Conservation (phyloP, 257 asterid species). For the Fraxinus excelsior region DNA sequence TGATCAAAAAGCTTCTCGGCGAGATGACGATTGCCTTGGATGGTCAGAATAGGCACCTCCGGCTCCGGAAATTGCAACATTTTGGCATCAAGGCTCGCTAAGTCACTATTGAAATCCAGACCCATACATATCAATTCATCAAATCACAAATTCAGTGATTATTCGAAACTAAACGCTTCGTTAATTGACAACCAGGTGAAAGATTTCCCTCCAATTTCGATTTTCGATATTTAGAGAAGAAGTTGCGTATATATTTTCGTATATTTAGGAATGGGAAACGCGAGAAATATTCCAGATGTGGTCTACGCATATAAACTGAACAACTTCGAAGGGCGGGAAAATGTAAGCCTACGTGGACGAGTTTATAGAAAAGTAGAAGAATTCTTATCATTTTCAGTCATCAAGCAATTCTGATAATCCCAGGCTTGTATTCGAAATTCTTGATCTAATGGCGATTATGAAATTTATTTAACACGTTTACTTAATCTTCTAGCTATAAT, state of each 20-base stretch:
- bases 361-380: not conserved
- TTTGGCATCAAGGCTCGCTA: conserved; percentile 79
- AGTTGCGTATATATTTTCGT: conserved; percentile 27
- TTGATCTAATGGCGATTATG: no score
- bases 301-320: not conserved
- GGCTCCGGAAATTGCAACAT: conserved; percentile 89
- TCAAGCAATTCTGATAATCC: no score
- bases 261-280: conserved; percentile 32
- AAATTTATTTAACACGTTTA: no score
- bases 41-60: conserved; percentile 82
- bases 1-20: conserved; percentile 89
- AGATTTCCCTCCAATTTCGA: conserved; percentile 8
- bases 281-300: conserved; percentile 24
- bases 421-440: no score
- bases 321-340: no score
- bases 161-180: conserved; percentile 34
- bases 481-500: no score
- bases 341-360: not conserved
- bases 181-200: conserved; percentile 17
- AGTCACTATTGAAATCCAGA: no score
- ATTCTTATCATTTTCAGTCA: no score
- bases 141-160: conserved; percentile 17
- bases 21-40: conserved; percentile 74
- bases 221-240: not conserved
- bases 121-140: conserved; percentile 54